Evolutionary conservation across 1,139 yeast genomes (phyloP), one percentile per base, ranked within the genome.

Genomic region (Pichia sp.): DNA sequence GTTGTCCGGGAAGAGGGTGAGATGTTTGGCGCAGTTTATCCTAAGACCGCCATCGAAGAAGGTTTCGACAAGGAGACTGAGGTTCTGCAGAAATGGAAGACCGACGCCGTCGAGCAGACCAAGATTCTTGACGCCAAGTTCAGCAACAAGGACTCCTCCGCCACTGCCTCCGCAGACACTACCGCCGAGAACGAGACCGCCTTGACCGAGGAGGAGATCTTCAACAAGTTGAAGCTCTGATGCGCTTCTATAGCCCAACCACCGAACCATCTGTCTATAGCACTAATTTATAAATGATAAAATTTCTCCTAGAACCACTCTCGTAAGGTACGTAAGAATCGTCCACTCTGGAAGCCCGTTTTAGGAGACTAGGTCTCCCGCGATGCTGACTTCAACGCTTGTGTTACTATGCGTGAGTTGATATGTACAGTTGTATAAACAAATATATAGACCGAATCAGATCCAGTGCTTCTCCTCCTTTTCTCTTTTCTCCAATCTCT

Each of bases 1-100:
- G 86, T 93, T 4, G 81, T 90, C 4, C 78, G 77, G 58, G 99
- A 93, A 76, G 97, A 93, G 70, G 83, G 92, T 15, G 75, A 76
- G 53, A 85, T 92, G 96, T 83, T 76, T 66, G 98, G 98, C 8
- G 86, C 95, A 1, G 80, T 85, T 6, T 89, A 77, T 69, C 81
- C 82, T 50, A 73, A 78, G 49, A 75, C 87, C 41, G 73, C 82
- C 59, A 72, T 89, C 58, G 86, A 85, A 54, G 75, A 77, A 67
- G 96, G 95, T 62, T 71, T 88, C 56, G 76, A 78, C 57, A 77
- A 78, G 62, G 98, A 93, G 73, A 90, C 87, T 68, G 74, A 75
- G 60, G 79, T 79, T 53, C 78, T 92, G 54, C 86, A 84, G 60
- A 75, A 78, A 58, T 92, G 97, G 96, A 82, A 81, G 60, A 71